Evolutionary conservation across 192 early-diverging fungal genomes (phyloP), one percentile per base, ranked within the genome.

Genomic region (Backusella tuberculispora): DNA sequence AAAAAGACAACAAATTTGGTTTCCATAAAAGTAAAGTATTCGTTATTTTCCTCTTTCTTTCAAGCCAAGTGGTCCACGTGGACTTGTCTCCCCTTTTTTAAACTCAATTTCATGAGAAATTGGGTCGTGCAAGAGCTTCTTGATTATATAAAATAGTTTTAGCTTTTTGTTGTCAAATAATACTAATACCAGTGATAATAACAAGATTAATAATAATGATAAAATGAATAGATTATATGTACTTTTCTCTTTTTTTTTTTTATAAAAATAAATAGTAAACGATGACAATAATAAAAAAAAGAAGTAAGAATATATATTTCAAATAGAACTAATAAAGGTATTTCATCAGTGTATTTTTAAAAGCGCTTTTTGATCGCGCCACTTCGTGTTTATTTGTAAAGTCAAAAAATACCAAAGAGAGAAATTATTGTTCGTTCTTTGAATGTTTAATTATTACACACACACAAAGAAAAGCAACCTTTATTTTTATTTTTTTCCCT

Each of bases 351-450:
- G n/a, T n/a, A n/a, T n/a, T n/a, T 48, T n/a, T n/a, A 48, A n/a
- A 15, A n/a, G 15, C 47, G n/a, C 47, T n/a, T n/a, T n/a, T n/a
- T n/a, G 47, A 50, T 50, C 47, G 47, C 47, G 47, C 19, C 47
- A 19, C 19, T 50, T 50, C 17, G 2, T 50, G 17, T 50, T 50
- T 19, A n/a, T 50, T n/a, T 50, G 48, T 19, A 50, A 50, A 50
- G 48, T 50, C 48, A 50, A 50, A 50, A 50, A 50, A 50, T 50
- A 50, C 48, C 48, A 50, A 50, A 50, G 48, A 50, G 48, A 50
- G 48, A 50, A 50, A 21, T 50, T 19, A n/a, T n/a, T n/a, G n/a
- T n/a, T 21, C 48, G 48, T 50, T 50, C 48, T 50, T 50, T 50
- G 19, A 50, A 50, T 50, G 48, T 50, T 50, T 50, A 0, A 7